A percentile compares a stretch with the other conserved stretches of the same genome.
Conservation (phyloP, 805 yeast genomes). For the Nakazawaea ernobii region DNA sequence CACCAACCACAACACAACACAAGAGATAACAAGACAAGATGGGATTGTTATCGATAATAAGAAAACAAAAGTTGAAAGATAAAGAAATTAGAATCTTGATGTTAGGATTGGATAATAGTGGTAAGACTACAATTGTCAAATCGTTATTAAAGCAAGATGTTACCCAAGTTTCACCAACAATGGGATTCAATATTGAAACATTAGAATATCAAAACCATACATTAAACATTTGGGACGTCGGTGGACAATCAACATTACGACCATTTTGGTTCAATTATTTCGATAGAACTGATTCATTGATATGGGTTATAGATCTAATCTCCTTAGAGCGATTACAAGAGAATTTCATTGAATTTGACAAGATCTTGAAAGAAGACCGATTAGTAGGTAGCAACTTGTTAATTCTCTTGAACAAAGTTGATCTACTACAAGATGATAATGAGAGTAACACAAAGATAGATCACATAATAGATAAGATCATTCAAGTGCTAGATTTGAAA, state of each 20-base stretch:
- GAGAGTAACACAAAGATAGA: slow-evolving; percentile 12
- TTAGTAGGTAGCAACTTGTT: slow-evolving; percentile 65
- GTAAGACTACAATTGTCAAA: slow-evolving; percentile 81
- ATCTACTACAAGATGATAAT: slow-evolving; percentile 33
- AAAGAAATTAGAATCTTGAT: slow-evolving; percentile 68
- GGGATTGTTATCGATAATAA: slow-evolving; percentile 78
- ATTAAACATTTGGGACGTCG: slow-evolving; percentile 80
- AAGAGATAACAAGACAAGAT: slow-evolving; percentile 33
- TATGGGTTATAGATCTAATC: slow-evolving; percentile 82
- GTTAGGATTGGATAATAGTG: slow-evolving; percentile 86
- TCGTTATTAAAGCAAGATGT: slow-evolving; percentile 45
- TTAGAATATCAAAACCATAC: slow-evolving; percentile 36
- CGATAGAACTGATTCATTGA: slow-evolving; percentile 68
- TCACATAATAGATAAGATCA: slow-evolving; percentile 15
- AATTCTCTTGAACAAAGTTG: slow-evolving; percentile 71
- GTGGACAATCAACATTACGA: slow-evolving; percentile 80
- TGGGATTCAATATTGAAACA: slow-evolving; percentile 82
- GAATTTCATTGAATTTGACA: slow-evolving; percentile 58
- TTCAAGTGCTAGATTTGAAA: slow-evolving; percentile 24
- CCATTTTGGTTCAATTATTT: slow-evolving; percentile 94
- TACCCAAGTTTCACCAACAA: slow-evolving; percentile 69
- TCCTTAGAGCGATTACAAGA: slow-evolving; percentile 59
- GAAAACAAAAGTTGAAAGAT: slow-evolving; percentile 79
- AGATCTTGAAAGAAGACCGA: slow-evolving; percentile 59
- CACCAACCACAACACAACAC: too few species aligned